Base-by-base conservation (phyloP, 2,329 filamentous ascomycete genomes). In the Pseudogymnoascus sp. region DNA sequence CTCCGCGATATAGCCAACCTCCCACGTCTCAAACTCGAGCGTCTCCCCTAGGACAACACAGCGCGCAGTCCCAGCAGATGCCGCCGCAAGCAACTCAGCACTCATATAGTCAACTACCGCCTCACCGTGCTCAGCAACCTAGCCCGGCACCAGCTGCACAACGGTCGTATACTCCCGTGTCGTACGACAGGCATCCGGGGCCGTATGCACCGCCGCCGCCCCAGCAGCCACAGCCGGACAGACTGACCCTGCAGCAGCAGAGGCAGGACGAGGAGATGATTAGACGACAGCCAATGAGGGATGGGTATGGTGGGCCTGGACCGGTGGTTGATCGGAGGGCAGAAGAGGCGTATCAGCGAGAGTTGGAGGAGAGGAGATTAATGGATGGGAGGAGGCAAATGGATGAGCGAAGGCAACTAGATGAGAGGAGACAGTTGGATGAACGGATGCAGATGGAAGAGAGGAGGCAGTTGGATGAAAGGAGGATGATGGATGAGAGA, bases 81-180 rank as follows among this genome's bases (percentile, higher is more conserved):
- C 33, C 33, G 9, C 33, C 21, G 25, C 35, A 37, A 42, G 33
- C 58, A 8, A 15, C 58, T n/a, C 58, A 40, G 29, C 48, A 55
- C 15, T 33, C 48, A 10, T 55, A 55, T 4, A 7, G 48, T n/a
- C 48, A 55, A 55, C 29, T 55, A 6, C 48, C 48, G 9, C 48
- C 48, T 13, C 48, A 55, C 18, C 48, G 48, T 55, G 48, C 48
- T 18, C 48, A 55, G 5, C 48, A 55, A 18, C 48, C 48, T 18
- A 55, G 48, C 10, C 48, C 48, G 10, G 48, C 48, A 12, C 48
- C 48, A 55, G 48, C 48, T 55, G 48, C 29, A 29, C 48, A 55
- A 55, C 18, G 48, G 15, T 35, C 48, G 29, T 55, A 55, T 21
- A 55, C 48, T 7, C 48, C 48, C n/a, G 48, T 33, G 33, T 55